A percentile compares a stretch with the other conserved stretches of the same genome.
Evolutionary conservation across 1,284 basidiomycete species (phyloP).

Genomic region (Sanguinoderma infundibulare): DNA sequence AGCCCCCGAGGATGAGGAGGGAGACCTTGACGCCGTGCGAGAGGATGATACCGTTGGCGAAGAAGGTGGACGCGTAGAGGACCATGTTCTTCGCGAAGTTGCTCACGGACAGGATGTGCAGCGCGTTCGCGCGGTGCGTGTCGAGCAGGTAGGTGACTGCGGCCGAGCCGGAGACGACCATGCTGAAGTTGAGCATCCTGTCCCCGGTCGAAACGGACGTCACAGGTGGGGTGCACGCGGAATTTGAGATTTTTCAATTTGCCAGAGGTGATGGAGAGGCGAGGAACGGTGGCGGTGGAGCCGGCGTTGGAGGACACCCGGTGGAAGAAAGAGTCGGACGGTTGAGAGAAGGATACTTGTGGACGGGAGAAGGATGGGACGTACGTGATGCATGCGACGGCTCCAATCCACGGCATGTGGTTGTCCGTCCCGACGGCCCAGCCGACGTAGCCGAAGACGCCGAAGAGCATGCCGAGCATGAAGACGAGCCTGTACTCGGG

Average conservation of each 20-base stretch:
- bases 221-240: neutral
- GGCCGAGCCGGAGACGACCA: slow-evolving; percentile 45
- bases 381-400: slow-evolving; percentile 46
- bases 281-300: neutral
- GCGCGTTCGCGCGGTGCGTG: slow-evolving; percentile 44
- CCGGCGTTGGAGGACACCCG: neutral
- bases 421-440: slow-evolving; percentile 49
- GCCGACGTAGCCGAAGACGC: slow-evolving; percentile 49
- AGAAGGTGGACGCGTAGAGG: slow-evolving; percentile 49
- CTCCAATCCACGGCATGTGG: slow-evolving; percentile 50
- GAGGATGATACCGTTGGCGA: slow-evolving; percentile 48
- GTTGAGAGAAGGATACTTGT: too few relatives aligned
- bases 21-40: slow-evolving; percentile 41
- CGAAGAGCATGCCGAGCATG: slow-evolving; percentile 45
- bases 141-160: slow-evolving; percentile 50
- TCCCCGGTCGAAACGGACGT: neutral
- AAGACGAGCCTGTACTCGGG: slow-evolving; percentile 51
- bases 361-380: slow-evolving; percentile 9
- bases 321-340: neutral
- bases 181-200: slow-evolving; percentile 43
- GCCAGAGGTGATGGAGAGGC: neutral
- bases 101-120: slow-evolving; percentile 47
- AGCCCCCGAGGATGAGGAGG: slow-evolving; percentile 42
- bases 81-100: slow-evolving; percentile 52
- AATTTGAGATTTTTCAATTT: neutral